phyloP scores from a whole-genome alignment of 805 yeast genomes.

The Yarrowia sp. region DNA sequence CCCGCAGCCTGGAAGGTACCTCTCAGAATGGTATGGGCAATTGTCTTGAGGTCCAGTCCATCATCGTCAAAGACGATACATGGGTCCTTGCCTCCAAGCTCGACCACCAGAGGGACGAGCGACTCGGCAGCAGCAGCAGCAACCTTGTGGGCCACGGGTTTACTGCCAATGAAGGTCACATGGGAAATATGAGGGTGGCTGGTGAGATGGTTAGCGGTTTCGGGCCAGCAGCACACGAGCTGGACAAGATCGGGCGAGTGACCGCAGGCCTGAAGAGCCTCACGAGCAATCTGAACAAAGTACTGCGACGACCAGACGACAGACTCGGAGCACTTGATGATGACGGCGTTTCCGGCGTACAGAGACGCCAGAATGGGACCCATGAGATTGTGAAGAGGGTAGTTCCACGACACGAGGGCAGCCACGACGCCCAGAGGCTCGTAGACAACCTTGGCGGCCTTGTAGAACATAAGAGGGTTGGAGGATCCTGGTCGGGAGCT shows the following conservation, averaged over 20 bases:
- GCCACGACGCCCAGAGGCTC: conserved; percentile 89
- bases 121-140: conserved; percentile 76
- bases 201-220: conserved; percentile 80
- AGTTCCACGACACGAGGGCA: conserved; percentile 94
- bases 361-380: conserved; percentile 90
- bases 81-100: conserved; percentile 95
- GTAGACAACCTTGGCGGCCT: conserved; percentile 88
- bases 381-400: conserved; percentile 90
- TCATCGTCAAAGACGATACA: conserved; percentile 76
- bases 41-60: conserved; percentile 31
- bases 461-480: conserved; percentile 79
- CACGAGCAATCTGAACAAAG: conserved; percentile 66
- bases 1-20: conserved; percentile 98
- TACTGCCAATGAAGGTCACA: conserved; percentile 93
- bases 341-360: conserved; percentile 87
- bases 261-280: conserved; percentile 69
- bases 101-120: conserved; percentile 93
- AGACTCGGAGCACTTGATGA: conserved; percentile 92
- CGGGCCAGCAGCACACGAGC: conserved; percentile 83
- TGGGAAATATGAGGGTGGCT: conserved; percentile 79
- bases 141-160: conserved; percentile 88
- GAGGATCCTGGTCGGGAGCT: conserved; percentile 85
- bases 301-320: conserved; percentile 92
- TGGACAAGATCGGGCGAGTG: conserved; percentile 82
- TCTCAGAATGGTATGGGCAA: conserved; percentile 81